Base-by-base conservation (phyloP, 768 basidiomycete species). In the Agrocybe chaxingu region DNA sequence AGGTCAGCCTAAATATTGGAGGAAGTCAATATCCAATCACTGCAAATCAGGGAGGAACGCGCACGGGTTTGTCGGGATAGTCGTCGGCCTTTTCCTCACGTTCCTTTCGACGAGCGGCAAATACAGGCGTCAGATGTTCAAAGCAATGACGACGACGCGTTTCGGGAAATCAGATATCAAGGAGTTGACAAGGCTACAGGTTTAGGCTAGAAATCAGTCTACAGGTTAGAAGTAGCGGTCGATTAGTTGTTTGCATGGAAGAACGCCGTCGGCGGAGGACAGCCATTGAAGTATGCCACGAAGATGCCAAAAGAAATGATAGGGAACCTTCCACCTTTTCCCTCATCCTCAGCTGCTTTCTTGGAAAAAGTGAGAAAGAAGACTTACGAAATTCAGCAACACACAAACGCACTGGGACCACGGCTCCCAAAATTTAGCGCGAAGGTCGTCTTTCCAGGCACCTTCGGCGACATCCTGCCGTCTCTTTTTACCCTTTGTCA, bases 1-100 rank as follows among this genome's bases (percentile, higher is more conserved):
- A 64, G 48, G 31, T 64, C 57, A 24, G 42, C 38, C 62, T 64
- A 37, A 9, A 2, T 3, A 4, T n/a, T 1, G 24, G 2, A 18
- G 32, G 35, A 1, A 11, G 12, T 34, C n/a, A 40, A 19, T 24
- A 24, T 24, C 24, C 24, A 13, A 34, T 1, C 39, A 38, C 10
- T 4, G 13, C 19, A 11, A 18, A 24, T 34, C 4, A 37, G 1
- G 39, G n/a, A 13, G 40, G 5, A 13, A 11, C n/a, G 7, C 2
- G n/a, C 46, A 57, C 55, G 11, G 49, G 46, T n/a, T 51, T 53
- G 8, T 44, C 49, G 2, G 37, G 11, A 10, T 47, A 24, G 24
- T 24, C 40, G 7, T 46, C 40, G 8, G 19, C 50, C 4, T 49
- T 44, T 41, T 50, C 36, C 37, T 54, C 49, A 8, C 32, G 37